Evolutionary conservation across 352 stramenopile species (phyloP).

Genomic region (Phytophthora syringae): DNA sequence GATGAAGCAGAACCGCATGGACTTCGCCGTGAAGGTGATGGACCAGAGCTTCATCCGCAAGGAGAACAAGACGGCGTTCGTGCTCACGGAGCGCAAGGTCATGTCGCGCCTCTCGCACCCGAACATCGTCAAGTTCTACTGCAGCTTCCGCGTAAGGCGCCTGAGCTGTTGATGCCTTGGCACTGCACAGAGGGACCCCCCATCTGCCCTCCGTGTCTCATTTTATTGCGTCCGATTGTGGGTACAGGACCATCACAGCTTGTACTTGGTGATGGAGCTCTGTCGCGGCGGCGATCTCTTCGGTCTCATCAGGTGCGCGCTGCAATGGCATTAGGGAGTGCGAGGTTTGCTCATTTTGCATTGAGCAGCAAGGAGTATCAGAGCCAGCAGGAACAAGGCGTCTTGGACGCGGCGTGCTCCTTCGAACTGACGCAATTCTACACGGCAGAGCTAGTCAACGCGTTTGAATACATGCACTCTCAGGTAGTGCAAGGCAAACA

Average conservation of each 20-base stretch:
- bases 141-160: slow-evolving; percentile 80
- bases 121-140: slow-evolving; percentile 92
- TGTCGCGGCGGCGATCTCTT: slow-evolving; percentile 85
- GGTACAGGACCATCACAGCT: slow-evolving; percentile 78
- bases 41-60: slow-evolving; percentile 91
- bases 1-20: slow-evolving; percentile 77
- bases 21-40: slow-evolving; percentile 93
- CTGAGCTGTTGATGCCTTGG: background rate
- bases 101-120: slow-evolving; percentile 89
- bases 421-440: slow-evolving; percentile 91
- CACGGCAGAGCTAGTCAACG: slow-evolving; percentile 92
- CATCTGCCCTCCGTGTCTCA: slow-evolving; percentile 35
- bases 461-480: slow-evolving; percentile 95
- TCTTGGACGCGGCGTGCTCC: slow-evolving; percentile 70
- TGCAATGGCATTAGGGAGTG: background rate
- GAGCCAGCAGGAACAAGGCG: slow-evolving; percentile 60
- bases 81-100: slow-evolving; percentile 91
- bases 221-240: slow-evolving; percentile 24
- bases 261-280: slow-evolving; percentile 92
- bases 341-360: background rate
- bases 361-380: slow-evolving; percentile 50
- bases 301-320: slow-evolving; percentile 73
- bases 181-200: no score
- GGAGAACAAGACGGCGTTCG: slow-evolving; percentile 92
- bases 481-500: slow-evolving; percentile 50